phyloP scores from a whole-genome alignment of 306 rosid genomes.

The Canavalia gladiata region DNA sequence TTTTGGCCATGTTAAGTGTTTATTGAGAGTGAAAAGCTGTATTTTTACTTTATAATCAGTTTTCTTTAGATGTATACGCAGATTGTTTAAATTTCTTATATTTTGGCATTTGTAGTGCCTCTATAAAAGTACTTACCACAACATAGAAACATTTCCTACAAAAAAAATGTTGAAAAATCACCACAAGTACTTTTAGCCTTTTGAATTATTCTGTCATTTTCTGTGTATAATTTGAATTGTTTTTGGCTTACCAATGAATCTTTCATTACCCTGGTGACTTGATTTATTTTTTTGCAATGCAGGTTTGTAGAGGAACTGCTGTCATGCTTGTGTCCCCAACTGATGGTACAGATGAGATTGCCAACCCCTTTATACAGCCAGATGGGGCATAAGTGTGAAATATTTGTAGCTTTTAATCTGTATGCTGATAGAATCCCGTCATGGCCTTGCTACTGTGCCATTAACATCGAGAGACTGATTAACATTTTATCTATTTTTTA shows the following conservation, averaged over 20 bases:
- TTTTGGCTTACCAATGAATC: neutral
- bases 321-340: conserved; percentile 99
- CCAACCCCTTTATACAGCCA: conserved; percentile 92
- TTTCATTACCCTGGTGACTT: conserved; percentile 1
- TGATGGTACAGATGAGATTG: conserved; percentile 97
- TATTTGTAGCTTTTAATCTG: conserved; percentile 21
- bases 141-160: neutral
- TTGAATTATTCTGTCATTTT: neutral
- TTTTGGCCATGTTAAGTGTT: neutral
- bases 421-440: neutral
- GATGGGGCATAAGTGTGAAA: conserved; percentile 71
- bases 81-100: neutral
- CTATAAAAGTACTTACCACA: neutral
- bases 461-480: conserved; percentile 36
- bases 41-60: neutral
- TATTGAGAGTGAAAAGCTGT: conserved; percentile 3
- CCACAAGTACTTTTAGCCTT: neutral
- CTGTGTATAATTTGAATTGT: neutral
- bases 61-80: neutral
- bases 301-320: conserved; percentile 99
- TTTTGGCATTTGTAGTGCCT: neutral
- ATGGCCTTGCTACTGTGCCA: conserved; percentile 8
- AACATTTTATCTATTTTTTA: conserved; percentile 12
- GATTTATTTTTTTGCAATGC: conserved; percentile 40
- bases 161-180: neutral